Percentiles rank a stretch among this genome's conserved stretches.
Evolutionary conservation across 495 filamentous ascomycete genomes (phyloP).

Genomic region (Neurospora sp.): DNA sequence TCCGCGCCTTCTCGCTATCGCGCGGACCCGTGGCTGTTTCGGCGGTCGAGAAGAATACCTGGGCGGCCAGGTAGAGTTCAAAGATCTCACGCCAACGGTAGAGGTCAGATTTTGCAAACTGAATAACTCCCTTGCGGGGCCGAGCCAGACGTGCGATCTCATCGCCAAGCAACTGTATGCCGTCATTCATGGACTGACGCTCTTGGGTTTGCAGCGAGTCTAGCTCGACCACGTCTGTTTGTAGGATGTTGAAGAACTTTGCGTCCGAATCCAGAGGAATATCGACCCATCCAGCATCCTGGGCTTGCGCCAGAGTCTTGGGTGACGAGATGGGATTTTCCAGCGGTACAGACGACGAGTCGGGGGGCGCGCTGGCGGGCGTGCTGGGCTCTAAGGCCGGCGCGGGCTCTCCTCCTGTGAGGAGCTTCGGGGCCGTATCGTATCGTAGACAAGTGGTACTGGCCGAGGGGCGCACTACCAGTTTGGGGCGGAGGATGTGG

Average conservation of each 20-base stretch:
- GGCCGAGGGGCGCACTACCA: slow-evolving; percentile 16
- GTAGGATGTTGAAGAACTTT: slow-evolving; percentile 58
- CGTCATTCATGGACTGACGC: slow-evolving; percentile 39
- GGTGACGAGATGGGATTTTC: neutral
- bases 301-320: neutral
- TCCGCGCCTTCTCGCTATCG: slow-evolving; percentile 39
- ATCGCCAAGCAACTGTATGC: slow-evolving; percentile 45
- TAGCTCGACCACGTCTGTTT: slow-evolving; percentile 49
- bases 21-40: slow-evolving; percentile 51
- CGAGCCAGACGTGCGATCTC: slow-evolving; percentile 47
- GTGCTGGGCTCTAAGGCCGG: neutral
- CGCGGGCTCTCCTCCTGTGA: slow-evolving; percentile 1
- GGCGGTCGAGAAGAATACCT: slow-evolving; percentile 62
- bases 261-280: slow-evolving; percentile 56
- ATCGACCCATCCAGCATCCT: slow-evolving; percentile 37
- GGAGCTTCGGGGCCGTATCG: neutral
- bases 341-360: neutral
- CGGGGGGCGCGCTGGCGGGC: neutral
- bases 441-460: neutral
- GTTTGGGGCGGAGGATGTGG: slow-evolving; percentile 14
- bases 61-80: slow-evolving; percentile 55
- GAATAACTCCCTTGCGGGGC: slow-evolving; percentile 33
- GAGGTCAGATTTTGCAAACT: slow-evolving; percentile 49
- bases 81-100: slow-evolving; percentile 66
- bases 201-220: slow-evolving; percentile 50